Evolutionary conservation across 495 filamentous ascomycete genomes (phyloP).

Genomic region (Durotheca rogersii): DNA sequence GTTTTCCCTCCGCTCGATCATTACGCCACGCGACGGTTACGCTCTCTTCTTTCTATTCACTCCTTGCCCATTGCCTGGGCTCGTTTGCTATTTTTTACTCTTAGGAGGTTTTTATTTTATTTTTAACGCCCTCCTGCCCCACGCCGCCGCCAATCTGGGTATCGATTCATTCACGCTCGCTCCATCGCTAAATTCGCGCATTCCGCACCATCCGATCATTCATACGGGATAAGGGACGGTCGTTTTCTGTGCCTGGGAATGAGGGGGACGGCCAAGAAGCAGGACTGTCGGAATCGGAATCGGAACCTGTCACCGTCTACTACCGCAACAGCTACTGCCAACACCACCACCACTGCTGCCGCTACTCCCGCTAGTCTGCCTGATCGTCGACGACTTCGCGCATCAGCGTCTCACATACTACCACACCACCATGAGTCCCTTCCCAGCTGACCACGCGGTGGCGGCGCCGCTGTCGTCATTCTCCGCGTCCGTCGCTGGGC

Average conservation of each 20-base stretch:
- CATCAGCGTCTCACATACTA: background rate
- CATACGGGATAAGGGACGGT: background rate
- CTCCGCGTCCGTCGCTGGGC: conserved; percentile 7
- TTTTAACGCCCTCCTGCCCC: background rate
- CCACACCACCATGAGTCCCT: conserved; percentile 22
- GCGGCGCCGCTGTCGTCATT: background rate
- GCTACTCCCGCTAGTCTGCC: too few species aligned
- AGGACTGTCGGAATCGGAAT: conserved; percentile 7
- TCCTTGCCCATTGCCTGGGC: background rate
- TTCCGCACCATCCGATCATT: background rate
- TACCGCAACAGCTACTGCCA: too few species aligned
- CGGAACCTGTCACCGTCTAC: background rate
- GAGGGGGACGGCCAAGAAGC: conserved; percentile 10
- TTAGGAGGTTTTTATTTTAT: too few species aligned
- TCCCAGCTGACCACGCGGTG: conserved; percentile 12
- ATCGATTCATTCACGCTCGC: too few species aligned
- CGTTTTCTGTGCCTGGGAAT: conserved; percentile 6
- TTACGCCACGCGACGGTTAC: background rate
- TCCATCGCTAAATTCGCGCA: background rate
- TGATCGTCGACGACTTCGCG: background rate
- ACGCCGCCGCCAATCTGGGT: too few species aligned
- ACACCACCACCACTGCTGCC: too few species aligned
- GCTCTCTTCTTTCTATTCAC: conserved; percentile 1
- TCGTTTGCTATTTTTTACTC: background rate
- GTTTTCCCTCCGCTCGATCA: background rate